Conservation (phyloP, 1,284 basidiomycete genomes). For the Trichosporon sp. region DNA sequence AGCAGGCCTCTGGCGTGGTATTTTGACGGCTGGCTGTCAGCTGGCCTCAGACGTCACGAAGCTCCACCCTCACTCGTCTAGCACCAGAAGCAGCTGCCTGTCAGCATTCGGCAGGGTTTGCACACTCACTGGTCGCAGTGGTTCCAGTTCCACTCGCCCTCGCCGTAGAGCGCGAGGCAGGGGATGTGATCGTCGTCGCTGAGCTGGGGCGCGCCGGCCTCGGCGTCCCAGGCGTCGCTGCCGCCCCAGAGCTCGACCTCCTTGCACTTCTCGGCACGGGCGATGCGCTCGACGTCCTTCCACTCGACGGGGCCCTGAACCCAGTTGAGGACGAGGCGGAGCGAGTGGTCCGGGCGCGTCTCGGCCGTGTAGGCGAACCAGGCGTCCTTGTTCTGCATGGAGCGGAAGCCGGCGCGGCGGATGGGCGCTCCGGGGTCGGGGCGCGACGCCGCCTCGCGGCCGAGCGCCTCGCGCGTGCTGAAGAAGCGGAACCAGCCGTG, state of each 20-base stretch:
- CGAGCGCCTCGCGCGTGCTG: constrained; percentile 1
- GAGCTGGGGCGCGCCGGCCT: neutral
- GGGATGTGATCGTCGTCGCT: neutral
- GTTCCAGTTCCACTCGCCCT: neutral
- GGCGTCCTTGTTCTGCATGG: neutral
- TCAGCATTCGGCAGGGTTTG: neutral
- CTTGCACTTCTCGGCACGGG: neutral
- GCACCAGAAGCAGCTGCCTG: constrained; percentile 3
- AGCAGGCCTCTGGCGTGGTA: too few species aligned
- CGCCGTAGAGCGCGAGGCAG: constrained; percentile 11
- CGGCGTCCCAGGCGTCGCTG: constrained; percentile 1
- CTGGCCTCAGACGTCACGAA: too few species aligned
- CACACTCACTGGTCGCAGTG: neutral
- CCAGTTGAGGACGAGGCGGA: neutral
- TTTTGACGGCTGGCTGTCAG: too few species aligned
- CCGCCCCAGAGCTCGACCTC: constrained; percentile 18
- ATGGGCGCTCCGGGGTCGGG: neutral
- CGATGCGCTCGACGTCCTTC: constrained; percentile 4
- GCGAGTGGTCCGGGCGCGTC: neutral
- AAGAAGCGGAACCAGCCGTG: constrained; percentile 12
- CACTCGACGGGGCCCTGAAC: constrained; percentile 2
- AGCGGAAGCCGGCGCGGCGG: neutral
- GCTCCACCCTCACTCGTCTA: neutral
- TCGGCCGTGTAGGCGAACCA: neutral
- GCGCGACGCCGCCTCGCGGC: neutral